Percentiles rank a stretch among this genome's conserved stretches.
phyloP scores from a whole-genome alignment of 257 asterid genomes.

The Eustoma russellianum region DNA sequence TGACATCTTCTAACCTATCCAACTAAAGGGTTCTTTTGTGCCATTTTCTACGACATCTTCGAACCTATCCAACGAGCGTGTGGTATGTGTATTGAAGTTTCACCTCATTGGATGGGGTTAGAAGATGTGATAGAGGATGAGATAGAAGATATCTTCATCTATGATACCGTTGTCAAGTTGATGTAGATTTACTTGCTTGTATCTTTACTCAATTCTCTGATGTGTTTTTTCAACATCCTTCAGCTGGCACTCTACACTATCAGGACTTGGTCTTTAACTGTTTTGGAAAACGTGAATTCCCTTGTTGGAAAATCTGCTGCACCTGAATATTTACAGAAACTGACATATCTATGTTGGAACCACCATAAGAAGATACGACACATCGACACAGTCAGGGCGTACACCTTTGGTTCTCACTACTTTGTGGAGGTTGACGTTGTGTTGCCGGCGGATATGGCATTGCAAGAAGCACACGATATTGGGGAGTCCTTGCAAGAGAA shows the following conservation, averaged over 20 bases:
- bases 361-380: conserved; percentile 47
- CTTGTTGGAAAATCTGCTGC: conserved; percentile 45
- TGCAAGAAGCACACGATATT: conserved; percentile 46
- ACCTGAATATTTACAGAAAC: conserved; percentile 42
- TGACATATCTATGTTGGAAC: conserved; percentile 51
- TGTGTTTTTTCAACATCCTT: conserved; percentile 1
- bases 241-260: conserved; percentile 46
- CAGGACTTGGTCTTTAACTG: conserved; percentile 47
- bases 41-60: no score
- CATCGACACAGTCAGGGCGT: conserved; percentile 45
- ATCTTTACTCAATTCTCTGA: not conserved
- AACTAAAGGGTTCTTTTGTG: no score
- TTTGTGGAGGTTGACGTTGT: conserved; percentile 50
- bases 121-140: no score
- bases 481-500: conserved; percentile 52
- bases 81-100: no score
- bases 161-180: not conserved
- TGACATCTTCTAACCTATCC: no score
- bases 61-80: no score
- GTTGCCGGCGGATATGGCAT: conserved; percentile 37
- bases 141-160: no score
- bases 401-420: conserved; percentile 47
- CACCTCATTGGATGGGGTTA: no score
- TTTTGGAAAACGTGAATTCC: conserved; percentile 44
- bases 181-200: no score